Evolutionary conservation across 1,284 basidiomycete genomes (phyloP), one percentile per base, ranked within the genome.

Genomic region (Rhodofomes roseus): DNA sequence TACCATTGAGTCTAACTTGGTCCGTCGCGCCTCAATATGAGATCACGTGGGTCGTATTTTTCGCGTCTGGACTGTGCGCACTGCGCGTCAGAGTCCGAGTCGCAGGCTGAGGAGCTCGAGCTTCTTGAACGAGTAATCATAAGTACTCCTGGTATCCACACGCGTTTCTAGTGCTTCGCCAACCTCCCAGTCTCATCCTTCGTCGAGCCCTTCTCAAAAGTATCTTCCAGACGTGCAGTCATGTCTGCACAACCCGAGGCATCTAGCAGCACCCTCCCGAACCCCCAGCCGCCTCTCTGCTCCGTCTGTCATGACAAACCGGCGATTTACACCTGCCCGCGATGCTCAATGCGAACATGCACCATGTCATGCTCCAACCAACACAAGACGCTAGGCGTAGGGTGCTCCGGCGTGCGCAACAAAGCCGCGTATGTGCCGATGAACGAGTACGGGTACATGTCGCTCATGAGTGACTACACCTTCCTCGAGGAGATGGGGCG

Each of bases 381-480:
- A 12, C 93, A 95, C 76, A 95, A 95, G 71, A 63, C 74, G 4
- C 62, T 70, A 5, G 81, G 79, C 18, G 65, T 60, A n/a, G 79
- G 78, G 16, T 95, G 93, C 71, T 81, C 82, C 0, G 93, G 93
- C 6, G 75, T 84, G 64, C 85, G 93, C 55, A 82, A 95, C 74
- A 88, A 87, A 65, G 84, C 79, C 0, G 81, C 80, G 2, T 93
- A 86, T 68, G 84, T 95, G 16, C 84, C 88, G 4, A 87, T 94
- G 83, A 92, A 90, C 61, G 70, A 84, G 62, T 95, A 93, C 68
- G 81, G 83, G 2, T 93, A 90, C 80, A 90, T 91, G 12, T 80
- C 83, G 22, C 86, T 95, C 84, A 89, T 93, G 84, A 82, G 86
- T 66, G 93, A 96, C 73, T 95, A 93, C 71, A 80, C 81, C 20